Percentiles rank a stretch among this genome's conserved stretches.
Conservation (phyloP, 2,329 filamentous ascomycete species). For the Pleomassaria siparia region DNA sequence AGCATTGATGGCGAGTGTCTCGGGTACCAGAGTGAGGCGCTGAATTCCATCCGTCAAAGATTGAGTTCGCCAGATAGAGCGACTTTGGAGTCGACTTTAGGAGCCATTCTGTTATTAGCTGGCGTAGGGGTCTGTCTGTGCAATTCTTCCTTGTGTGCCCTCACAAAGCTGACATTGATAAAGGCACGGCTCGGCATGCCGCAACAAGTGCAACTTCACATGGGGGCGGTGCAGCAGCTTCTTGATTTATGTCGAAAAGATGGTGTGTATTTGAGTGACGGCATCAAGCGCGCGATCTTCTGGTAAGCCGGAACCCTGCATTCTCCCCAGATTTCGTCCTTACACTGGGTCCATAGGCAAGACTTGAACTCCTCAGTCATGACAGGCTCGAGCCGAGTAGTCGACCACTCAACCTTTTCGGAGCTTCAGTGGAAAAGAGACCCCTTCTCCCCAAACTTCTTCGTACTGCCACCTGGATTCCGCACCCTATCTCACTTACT, state of each 20-base stretch:
- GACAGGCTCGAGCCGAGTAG: neutral
- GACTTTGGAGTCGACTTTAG: slow-evolving; percentile 2
- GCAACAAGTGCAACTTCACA: slow-evolving; percentile 1
- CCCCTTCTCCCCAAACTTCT: neutral
- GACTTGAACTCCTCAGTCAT: slow-evolving; percentile 2
- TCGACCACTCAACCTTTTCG: slow-evolving; percentile 4
- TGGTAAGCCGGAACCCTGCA: neutral
- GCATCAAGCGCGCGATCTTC: slow-evolving; percentile 4
- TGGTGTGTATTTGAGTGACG: slow-evolving; percentile 3
- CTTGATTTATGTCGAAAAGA: neutral
- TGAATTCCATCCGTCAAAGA: slow-evolving; percentile 3
- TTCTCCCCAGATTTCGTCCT: neutral
- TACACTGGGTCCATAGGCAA: slow-evolving; percentile 1
- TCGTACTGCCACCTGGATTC: slow-evolving; percentile 2
- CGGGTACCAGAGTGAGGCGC: slow-evolving; percentile 1
- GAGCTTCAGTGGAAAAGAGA: slow-evolving; percentile 4
- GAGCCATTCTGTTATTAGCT: slow-evolving; percentile 2
- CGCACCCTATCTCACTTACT: slow-evolving; percentile 1
- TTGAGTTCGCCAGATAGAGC: neutral
- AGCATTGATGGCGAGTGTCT: neutral
- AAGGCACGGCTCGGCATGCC: slow-evolving; percentile 1
- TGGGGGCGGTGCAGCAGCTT: slow-evolving; percentile 4
- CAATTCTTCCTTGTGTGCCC: neutral
- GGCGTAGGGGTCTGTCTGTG: neutral
- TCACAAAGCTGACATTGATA: slow-evolving; percentile 2